phyloP scores from a whole-genome alignment of 495 filamentous ascomycete genomes.

The Lasiosphaeria ovina region DNA sequence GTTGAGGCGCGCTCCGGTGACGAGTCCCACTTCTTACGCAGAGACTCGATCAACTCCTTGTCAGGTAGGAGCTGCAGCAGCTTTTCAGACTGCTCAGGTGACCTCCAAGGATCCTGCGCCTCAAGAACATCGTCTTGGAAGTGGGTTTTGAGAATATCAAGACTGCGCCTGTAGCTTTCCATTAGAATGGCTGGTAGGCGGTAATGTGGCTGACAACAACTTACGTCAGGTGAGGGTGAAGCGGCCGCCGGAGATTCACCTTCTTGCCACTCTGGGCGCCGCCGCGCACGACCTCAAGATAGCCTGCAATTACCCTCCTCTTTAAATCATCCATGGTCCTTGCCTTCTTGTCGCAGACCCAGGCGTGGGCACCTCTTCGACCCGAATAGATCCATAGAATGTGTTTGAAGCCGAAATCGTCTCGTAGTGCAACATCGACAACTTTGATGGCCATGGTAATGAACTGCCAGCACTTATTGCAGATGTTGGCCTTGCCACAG shows the following conservation, averaged over 20 bases:
- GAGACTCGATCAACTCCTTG: constrained; percentile 63
- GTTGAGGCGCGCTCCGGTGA: constrained; percentile 69
- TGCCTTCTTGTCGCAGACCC: constrained; percentile 93
- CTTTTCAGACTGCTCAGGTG: constrained; percentile 62
- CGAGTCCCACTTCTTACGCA: constrained; percentile 88
- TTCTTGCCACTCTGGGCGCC: constrained; percentile 82
- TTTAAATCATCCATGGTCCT: constrained; percentile 79
- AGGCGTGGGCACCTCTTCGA: constrained; percentile 92
- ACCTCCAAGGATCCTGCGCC: constrained; percentile 82
- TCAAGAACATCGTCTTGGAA: constrained; percentile 79
- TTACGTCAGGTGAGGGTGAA: constrained; percentile 85
- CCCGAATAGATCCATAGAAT: constrained; percentile 99
- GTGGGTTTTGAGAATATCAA: constrained; percentile 71
- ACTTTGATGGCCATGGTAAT: constrained; percentile 97
- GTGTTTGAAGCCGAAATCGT: constrained; percentile 95
- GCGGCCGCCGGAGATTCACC: constrained; percentile 77
- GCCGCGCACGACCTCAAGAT: constrained; percentile 82
- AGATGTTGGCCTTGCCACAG: constrained; percentile 90
- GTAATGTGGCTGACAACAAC: constrained; percentile 11
- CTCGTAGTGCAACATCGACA: constrained; percentile 76
- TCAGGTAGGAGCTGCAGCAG: constrained; percentile 81
- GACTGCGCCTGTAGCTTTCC: constrained; percentile 59
- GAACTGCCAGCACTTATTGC: constrained; percentile 91
- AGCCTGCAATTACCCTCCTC: constrained; percentile 77
- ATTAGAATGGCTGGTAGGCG: constrained; percentile 2